phyloP scores from a whole-genome alignment of 257 asterid species.

The Knoxia roxburghii region DNA sequence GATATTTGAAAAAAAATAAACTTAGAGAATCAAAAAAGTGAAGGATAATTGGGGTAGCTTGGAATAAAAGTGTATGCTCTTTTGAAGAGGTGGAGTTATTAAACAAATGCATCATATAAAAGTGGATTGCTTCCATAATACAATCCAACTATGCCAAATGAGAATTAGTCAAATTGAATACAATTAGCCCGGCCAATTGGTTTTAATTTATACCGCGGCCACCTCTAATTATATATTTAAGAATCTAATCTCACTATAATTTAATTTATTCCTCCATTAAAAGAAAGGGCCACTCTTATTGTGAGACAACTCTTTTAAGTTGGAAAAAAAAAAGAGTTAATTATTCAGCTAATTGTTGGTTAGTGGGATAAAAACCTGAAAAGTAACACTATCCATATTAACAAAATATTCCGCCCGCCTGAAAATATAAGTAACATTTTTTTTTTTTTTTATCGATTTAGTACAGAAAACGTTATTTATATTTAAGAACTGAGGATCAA shows the following conservation, averaged over 20 bases:
- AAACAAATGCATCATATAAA: not conserved
- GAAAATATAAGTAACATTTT: too few relatives aligned
- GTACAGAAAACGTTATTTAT: too few relatives aligned
- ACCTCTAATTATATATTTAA: not conserved
- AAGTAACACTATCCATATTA: too few relatives aligned
- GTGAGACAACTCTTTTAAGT: not conserved
- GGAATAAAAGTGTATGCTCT: not conserved
- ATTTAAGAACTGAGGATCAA: too few relatives aligned
- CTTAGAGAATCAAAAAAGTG: constrained; percentile 1
- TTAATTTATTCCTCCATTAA: not conserved
- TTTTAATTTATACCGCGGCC: not conserved
- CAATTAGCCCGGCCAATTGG: not conserved
- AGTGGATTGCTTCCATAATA: not conserved
- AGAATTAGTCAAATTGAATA: not conserved
- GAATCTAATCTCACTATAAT: constrained; percentile 1
- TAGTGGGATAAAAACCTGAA: too few relatives aligned
- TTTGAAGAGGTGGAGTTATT: not conserved
- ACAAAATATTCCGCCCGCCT: too few relatives aligned
- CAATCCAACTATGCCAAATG: not conserved
- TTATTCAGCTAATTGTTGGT: too few relatives aligned
- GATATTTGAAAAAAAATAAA: too few relatives aligned
- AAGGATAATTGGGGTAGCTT: not conserved
- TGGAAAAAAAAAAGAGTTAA: too few relatives aligned
- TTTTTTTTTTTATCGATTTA: too few relatives aligned
- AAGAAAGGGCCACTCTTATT: not conserved